Evolutionary conservation across 2,329 filamentous ascomycete species (phyloP).

Genomic region (Falciphora oryzae): DNA sequence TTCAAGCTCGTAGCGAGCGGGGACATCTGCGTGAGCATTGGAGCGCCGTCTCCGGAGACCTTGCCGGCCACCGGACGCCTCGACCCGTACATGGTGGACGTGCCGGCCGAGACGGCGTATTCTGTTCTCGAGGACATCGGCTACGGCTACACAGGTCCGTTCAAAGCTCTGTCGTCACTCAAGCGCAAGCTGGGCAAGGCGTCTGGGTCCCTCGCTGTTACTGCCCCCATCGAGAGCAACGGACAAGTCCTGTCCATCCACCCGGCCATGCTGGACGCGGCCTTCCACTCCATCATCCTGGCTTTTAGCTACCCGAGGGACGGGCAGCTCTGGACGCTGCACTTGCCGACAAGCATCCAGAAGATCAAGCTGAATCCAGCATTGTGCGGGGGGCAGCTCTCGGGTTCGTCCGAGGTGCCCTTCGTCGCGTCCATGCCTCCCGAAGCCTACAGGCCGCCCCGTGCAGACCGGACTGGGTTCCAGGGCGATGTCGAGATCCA

Average conservation of each 20-base stretch:
- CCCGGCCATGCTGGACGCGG: constrained; percentile 27
- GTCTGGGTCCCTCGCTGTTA: too few species aligned
- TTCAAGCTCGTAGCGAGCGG: too few species aligned
- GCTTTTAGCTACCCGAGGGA: constrained; percentile 28
- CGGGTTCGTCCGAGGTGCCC: too few species aligned
- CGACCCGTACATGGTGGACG: too few species aligned
- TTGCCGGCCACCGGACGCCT: too few species aligned
- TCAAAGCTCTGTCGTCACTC: neutral
- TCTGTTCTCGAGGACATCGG: neutral
- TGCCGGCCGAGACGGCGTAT: neutral
- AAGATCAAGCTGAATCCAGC: constrained; percentile 2
- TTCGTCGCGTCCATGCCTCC: too few species aligned
- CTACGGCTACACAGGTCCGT: constrained; percentile 2
- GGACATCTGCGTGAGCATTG: too few species aligned
- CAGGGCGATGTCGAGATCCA: too few species aligned
- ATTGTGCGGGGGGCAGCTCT: too few species aligned
- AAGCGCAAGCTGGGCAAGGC: constrained; percentile 5
- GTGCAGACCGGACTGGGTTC: too few species aligned
- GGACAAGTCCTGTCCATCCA: constrained; percentile 19
- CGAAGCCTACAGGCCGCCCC: too few species aligned
- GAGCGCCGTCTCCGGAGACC: too few species aligned
- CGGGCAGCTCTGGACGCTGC: constrained; percentile 25
- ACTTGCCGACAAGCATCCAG: constrained; percentile 23
- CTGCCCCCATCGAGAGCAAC: neutral
- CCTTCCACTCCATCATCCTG: constrained; percentile 29